phyloP scores from a whole-genome alignment of 805 yeast species.

The Kluyveromyces wickerhamii region DNA sequence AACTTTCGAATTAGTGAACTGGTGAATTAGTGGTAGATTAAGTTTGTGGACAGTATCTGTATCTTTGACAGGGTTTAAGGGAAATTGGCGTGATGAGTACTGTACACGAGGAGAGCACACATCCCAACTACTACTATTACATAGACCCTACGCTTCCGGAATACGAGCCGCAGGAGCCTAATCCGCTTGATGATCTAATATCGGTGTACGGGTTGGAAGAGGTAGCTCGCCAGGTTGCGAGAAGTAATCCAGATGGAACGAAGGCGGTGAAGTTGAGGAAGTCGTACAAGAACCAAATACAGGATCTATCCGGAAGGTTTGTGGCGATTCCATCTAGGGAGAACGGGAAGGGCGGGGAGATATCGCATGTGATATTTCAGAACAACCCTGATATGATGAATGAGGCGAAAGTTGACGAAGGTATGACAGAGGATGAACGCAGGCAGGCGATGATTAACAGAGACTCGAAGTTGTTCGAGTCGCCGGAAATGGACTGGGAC shows the following conservation, averaged over 20 bases:
- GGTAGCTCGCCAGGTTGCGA: constrained; percentile 72
- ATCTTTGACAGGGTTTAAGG: no score
- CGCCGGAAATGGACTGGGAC: constrained; percentile 26
- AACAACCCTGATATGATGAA: constrained; percentile 29
- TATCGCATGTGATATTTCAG: constrained; percentile 28
- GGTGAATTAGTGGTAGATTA: no score
- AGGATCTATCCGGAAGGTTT: constrained; percentile 77
- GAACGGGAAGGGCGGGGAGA: constrained; percentile 32
- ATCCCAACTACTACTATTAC: constrained; percentile 32
- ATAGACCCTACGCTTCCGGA: constrained; percentile 28
- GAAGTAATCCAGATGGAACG: constrained; percentile 80
- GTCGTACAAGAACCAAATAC: constrained; percentile 88
- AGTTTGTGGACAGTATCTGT: no score
- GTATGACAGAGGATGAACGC: constrained; percentile 23
- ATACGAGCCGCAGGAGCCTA: constrained; percentile 44
- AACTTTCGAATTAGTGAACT: no score
- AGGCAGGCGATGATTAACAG: constrained; percentile 19
- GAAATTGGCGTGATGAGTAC: constrained; percentile 11
- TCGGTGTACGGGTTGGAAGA: constrained; percentile 57
- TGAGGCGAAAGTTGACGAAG: constrained; percentile 17
- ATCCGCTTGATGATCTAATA: constrained; percentile 68
- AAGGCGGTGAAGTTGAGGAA: constrained; percentile 90
- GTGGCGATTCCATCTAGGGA: constrained; percentile 43
- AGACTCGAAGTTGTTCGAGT: constrained; percentile 20
- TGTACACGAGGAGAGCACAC: constrained; percentile 19